Percentiles rank a stretch among this genome's conserved stretches.
phyloP scores from a whole-genome alignment of 768 basidiomycete species.

The Suillus clintonianus region DNA sequence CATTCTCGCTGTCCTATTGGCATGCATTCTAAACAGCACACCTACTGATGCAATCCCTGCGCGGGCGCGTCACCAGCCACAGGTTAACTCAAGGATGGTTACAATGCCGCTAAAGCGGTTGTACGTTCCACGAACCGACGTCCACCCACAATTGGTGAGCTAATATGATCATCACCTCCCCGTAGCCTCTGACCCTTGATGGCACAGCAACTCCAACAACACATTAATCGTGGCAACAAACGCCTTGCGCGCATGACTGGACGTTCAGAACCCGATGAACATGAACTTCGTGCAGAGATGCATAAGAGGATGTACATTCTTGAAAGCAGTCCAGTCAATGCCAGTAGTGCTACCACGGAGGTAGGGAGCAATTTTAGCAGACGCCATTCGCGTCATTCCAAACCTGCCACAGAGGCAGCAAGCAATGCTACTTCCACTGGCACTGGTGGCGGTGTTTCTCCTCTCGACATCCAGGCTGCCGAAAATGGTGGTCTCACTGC shows the following conservation, averaged over 20 bases:
- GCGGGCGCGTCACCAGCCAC: constrained; percentile 11
- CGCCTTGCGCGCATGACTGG: constrained; percentile 74
- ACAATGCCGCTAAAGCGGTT: constrained; percentile 45
- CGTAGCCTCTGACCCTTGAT: constrained; percentile 1
- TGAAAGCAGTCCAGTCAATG: constrained; percentile 23
- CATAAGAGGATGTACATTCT: constrained; percentile 42
- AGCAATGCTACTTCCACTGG: constrained; percentile 14
- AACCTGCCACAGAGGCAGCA: constrained; percentile 4
- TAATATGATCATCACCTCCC: background rate
- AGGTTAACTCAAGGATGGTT: constrained; percentile 31
- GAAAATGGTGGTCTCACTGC: constrained; percentile 40
- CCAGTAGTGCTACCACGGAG: background rate
- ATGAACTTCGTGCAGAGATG: constrained; percentile 47
- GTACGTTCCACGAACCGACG: constrained; percentile 26
- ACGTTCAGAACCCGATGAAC: constrained; percentile 48
- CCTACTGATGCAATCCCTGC: constrained; percentile 30
- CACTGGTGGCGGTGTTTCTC: constrained; percentile 33
- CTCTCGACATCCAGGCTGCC: constrained; percentile 38
- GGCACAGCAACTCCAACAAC: constrained; percentile 63
- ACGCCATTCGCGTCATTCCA: constrained; percentile 11
- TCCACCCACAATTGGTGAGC: constrained; percentile 48
- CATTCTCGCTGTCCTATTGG: constrained; percentile 53
- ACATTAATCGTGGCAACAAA: constrained; percentile 63
- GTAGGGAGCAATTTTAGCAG: constrained; percentile 10
- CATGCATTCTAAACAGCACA: constrained; percentile 48